These are phyloP conservation scores for Golubevia pallescens DNA, from an alignment of 1,284 basidiomycete genomes.

Conservation along the genomic window DNA sequence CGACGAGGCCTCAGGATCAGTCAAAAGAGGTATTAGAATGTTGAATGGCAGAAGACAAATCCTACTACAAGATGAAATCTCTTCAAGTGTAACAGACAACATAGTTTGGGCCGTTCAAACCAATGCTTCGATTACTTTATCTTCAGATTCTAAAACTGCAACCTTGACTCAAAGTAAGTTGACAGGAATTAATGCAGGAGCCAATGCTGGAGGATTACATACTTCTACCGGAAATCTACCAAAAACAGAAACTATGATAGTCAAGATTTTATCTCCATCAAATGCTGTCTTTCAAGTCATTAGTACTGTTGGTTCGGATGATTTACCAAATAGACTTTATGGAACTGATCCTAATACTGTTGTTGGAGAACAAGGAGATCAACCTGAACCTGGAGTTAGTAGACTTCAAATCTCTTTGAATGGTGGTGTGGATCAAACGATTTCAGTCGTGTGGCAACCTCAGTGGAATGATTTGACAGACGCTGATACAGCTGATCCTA, in stretches of 20 bases:
- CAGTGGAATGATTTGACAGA: conserved; percentile 43
- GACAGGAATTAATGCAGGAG: conserved; percentile 43
- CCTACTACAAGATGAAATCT: conserved; percentile 59
- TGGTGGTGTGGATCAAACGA: conserved; percentile 13
- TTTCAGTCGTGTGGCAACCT: conserved; percentile 59
- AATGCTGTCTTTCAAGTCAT: conserved; percentile 7
- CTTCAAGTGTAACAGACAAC: conserved; percentile 25
- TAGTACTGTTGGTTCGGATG: neutral
- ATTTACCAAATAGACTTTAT: conserved; percentile 33
- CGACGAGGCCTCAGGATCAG: conserved; percentile 20
- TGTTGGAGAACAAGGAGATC: conserved; percentile 32
- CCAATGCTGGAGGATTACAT: conserved; percentile 12
- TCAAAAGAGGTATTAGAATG: conserved; percentile 56
- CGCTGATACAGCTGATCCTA: conserved; percentile 43
- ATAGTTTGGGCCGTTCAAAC: conserved; percentile 61
- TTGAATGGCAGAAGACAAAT: conserved; percentile 61
- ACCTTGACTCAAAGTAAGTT: conserved; percentile 47
- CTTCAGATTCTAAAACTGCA: conserved; percentile 46
- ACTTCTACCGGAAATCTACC: neutral
- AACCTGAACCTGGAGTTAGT: conserved; percentile 39
- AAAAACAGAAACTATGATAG: conserved; percentile 38
- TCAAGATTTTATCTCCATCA: conserved; percentile 26
- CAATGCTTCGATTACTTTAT: conserved; percentile 53
- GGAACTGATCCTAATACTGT: conserved; percentile 19
- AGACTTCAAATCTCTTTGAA: conserved; percentile 43